phyloP scores from a whole-genome alignment of 805 yeast species.

The Candida loeiensis region DNA sequence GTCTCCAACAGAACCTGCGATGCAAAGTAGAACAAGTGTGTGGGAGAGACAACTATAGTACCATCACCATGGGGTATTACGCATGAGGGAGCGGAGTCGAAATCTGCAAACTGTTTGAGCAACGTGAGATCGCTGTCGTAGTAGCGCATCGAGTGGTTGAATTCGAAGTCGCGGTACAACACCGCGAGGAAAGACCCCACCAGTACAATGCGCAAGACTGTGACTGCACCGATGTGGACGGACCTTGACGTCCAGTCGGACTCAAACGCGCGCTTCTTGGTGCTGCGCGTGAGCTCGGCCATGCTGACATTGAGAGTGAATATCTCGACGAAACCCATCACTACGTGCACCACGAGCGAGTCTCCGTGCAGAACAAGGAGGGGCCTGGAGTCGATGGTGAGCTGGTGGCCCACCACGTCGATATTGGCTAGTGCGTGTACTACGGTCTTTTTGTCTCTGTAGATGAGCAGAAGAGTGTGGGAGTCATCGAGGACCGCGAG shows the following conservation, averaged over 20 bases:
- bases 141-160: constrained; percentile 28
- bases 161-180: constrained; percentile 33
- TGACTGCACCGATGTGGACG: constrained; percentile 18
- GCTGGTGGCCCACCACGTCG: constrained; percentile 21
- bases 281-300: not conserved
- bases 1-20: constrained; percentile 10
- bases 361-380: constrained; percentile 12
- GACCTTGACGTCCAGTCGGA: constrained; percentile 10
- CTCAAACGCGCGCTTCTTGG: not conserved
- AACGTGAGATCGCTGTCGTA: constrained; percentile 16
- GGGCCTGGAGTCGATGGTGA: constrained; percentile 21
- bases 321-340: constrained; percentile 12
- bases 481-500: constrained; percentile 5
- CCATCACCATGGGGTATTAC: constrained; percentile 27
- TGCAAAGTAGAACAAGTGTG: constrained; percentile 29
- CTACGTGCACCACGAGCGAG: constrained; percentile 14
- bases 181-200: constrained; percentile 21
- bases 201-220: constrained; percentile 16
- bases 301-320: constrained; percentile 1
- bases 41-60: constrained; percentile 23
- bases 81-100: constrained; percentile 28
- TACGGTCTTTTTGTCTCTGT: not conserved
- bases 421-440: constrained; percentile 11
- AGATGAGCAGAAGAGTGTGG: constrained; percentile 5
- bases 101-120: constrained; percentile 24